A percentile compares a stretch with the other conserved stretches of the same genome.
phyloP scores from a whole-genome alignment of 2,329 filamentous ascomycete species.

The Immersiporthe knoxdaviesiana region DNA sequence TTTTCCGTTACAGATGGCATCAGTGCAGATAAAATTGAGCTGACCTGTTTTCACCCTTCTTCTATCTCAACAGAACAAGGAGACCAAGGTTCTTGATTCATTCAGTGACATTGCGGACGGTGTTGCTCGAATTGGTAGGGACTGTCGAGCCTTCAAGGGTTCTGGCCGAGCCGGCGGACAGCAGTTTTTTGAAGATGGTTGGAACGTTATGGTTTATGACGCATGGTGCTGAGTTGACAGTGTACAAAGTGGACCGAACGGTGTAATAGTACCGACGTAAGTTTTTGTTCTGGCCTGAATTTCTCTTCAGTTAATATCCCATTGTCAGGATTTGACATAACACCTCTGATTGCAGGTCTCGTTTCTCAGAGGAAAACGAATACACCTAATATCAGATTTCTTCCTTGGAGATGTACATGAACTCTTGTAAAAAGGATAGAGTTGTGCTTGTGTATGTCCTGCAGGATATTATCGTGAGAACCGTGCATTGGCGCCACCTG shows the following conservation, averaged over 20 bases:
- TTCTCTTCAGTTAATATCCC: too few species aligned
- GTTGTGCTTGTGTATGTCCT: too few species aligned
- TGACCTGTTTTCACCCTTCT: background rate
- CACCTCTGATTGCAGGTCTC: too few species aligned
- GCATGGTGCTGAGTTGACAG: background rate
- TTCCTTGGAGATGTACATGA: too few species aligned
- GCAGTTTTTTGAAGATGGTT: constrained; percentile 13
- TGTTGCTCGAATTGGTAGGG: background rate
- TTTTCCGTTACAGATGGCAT: too few species aligned
- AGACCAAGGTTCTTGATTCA: background rate
- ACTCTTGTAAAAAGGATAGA: too few species aligned
- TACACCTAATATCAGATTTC: background rate
- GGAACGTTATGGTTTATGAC: constrained; percentile 9
- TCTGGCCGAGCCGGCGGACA: background rate
- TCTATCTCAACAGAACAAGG: background rate
- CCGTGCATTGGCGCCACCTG: too few species aligned
- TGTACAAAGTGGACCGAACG: background rate
- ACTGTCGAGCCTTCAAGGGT: background rate
- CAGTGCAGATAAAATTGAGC: background rate
- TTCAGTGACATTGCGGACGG: background rate
- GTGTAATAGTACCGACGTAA: too few species aligned
- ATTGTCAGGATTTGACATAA: background rate
- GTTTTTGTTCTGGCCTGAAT: too few species aligned
- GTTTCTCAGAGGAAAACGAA: background rate
- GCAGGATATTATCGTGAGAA: too few species aligned